Evolutionary conservation across 805 yeast genomes (phyloP).

Genomic region (Lipomyces starkeyi): DNA sequence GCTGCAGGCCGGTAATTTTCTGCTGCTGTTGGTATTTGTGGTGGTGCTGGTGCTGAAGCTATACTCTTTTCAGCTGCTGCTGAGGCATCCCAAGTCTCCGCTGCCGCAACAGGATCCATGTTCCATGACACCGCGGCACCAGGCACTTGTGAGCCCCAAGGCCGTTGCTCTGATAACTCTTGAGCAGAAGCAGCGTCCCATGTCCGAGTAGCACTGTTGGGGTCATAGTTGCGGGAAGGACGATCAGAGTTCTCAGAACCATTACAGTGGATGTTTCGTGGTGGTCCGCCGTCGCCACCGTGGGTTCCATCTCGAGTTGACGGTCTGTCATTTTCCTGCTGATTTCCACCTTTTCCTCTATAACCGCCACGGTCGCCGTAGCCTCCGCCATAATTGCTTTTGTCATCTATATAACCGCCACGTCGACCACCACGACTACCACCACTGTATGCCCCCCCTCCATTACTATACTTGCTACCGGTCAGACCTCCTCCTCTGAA

Average conservation of each 20-base stretch:
- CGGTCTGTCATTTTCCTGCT: neutral
- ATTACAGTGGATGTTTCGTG: neutral
- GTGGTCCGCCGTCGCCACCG: neutral
- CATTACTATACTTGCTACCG: slow-evolving; percentile 5
- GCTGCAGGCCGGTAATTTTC: too few species aligned
- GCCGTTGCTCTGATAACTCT: neutral
- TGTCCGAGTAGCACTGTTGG: neutral
- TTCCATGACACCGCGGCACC: neutral
- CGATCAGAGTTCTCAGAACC: neutral
- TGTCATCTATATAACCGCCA: neutral
- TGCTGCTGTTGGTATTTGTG: too few species aligned
- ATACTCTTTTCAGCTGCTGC: neutral
- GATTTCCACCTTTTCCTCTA: neutral
- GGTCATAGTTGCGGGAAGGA: neutral
- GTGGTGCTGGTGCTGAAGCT: neutral
- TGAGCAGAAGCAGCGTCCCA: neutral
- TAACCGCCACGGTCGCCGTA: neutral
- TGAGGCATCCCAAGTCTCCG: neutral
- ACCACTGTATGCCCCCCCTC: neutral
- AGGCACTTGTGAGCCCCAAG: neutral
- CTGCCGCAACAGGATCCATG: neutral
- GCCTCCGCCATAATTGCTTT: neutral
- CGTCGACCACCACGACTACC: slow-evolving; percentile 1
- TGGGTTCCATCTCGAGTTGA: neutral
- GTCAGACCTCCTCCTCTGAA: neutral